These are phyloP conservation scores for Psilocybe cubensis DNA, from an alignment of 768 basidiomycete genomes.

Conservation along the genomic window DNA sequence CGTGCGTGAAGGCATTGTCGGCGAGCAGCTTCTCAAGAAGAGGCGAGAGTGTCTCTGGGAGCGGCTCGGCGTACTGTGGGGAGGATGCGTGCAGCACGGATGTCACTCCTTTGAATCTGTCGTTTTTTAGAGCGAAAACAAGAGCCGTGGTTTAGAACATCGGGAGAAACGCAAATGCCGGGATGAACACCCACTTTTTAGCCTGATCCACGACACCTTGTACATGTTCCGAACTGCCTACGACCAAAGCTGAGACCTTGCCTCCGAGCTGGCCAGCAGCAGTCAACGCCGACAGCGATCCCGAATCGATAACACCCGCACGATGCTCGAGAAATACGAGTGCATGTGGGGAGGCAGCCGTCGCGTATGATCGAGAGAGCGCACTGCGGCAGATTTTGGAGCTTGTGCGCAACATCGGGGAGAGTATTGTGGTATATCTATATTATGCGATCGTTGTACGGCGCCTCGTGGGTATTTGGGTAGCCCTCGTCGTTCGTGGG, in stretches of 20 bases:
- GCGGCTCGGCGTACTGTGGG: slow-evolving; percentile 63
- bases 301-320: slow-evolving; percentile 79
- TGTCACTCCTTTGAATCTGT: slow-evolving; percentile 70
- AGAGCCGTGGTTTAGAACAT: neutral
- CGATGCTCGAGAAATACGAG: slow-evolving; percentile 92
- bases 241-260: slow-evolving; percentile 77
- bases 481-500: neutral
- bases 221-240: slow-evolving; percentile 73
- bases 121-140: slow-evolving; percentile 13
- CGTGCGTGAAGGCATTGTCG: slow-evolving; percentile 77
- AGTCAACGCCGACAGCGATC: slow-evolving; percentile 87
- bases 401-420: slow-evolving; percentile 31
- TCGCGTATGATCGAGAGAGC: slow-evolving; percentile 56
- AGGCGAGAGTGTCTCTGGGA: slow-evolving; percentile 84
- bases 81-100: slow-evolving; percentile 73
- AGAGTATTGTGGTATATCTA: neutral
- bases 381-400: slow-evolving; percentile 26
- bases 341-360: slow-evolving; percentile 65
- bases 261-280: slow-evolving; percentile 89
- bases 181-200: slow-evolving; percentile 62
- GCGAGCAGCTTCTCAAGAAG: slow-evolving; percentile 74
- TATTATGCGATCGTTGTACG: neutral
- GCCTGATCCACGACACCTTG: slow-evolving; percentile 69
- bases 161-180: neutral
- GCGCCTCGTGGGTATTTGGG: neutral